Evolutionary conservation across 2,329 filamentous ascomycete species (phyloP), one percentile per base, ranked within the genome.

Genomic region (Teratosphaeria viscida): DNA sequence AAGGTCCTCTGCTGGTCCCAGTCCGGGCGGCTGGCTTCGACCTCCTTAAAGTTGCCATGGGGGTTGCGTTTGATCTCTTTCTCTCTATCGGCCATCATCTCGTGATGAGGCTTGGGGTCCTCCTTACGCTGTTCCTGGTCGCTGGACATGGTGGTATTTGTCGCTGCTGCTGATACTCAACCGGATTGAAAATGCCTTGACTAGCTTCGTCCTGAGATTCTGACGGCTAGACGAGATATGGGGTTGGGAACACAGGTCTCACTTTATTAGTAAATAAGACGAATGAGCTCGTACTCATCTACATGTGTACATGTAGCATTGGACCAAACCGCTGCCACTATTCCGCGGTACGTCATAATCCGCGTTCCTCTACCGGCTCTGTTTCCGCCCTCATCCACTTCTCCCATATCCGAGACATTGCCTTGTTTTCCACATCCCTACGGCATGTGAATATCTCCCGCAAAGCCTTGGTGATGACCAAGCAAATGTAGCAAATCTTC

Each of bases 11-110:
- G 60, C 16, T 71, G 64, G 67, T 85, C 78, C 75, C 82, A 91
- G 60, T 81, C 76, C 0, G 85, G 82, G 4, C 89, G 84, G 10
- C 81, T 80, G 49, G 79, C 79, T 76, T 92, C 86, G 59, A 89
- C 84, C 23, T 76, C 74, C 69, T 89, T 88, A 78, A 92, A 92
- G 76, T 92, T 86, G 2, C 82, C 82, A 73, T 90, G 87, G 1
- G 83, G 84, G 72, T 87, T 88, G 70, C 84, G 83, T 70, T 85
- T 77, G 64, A 79, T 71, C 43, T 71, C 64, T 23, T 75, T 74
- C 64, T 63, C 69, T 54, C 54, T 35, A 60, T 81, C 78, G 63
- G 73, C 62, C 69, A 75, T 75, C 43, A 69, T 67, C 52, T 73
- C 69, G 57, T 72, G 67, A 19, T 49, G 43, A 49, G 43, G 43